phyloP scores from a whole-genome alignment of 352 stramenopile genomes.

The Pythium dissimile region DNA sequence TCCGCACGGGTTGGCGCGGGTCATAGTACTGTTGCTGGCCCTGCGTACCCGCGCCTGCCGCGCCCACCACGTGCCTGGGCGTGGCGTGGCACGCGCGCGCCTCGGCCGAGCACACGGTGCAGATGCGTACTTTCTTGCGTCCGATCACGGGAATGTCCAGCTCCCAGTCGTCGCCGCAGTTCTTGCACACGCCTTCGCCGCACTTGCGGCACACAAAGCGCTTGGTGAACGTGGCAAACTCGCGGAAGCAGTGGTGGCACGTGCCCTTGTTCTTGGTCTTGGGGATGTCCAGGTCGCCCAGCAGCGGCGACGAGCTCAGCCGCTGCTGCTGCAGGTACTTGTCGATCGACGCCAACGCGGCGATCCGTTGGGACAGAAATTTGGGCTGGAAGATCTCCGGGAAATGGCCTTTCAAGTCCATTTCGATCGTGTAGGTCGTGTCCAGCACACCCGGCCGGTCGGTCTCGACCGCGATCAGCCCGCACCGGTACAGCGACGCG shows the following conservation, averaged over 20 bases:
- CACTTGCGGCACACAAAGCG: slow-evolving; percentile 76
- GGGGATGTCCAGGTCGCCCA: slow-evolving; percentile 74
- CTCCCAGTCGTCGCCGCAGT: slow-evolving; percentile 78
- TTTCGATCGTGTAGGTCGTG: slow-evolving; percentile 82
- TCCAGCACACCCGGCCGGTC: slow-evolving; percentile 65
- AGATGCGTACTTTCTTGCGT: slow-evolving; percentile 77
- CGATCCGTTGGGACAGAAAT: slow-evolving; percentile 68
- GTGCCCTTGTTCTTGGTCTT: slow-evolving; percentile 30
- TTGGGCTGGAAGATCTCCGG: slow-evolving; percentile 60
- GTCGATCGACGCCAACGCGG: slow-evolving; percentile 64
- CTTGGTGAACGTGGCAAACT: slow-evolving; percentile 53
- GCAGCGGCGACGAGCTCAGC: slow-evolving; percentile 67
- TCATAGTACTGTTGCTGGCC: background rate
- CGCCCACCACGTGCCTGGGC: slow-evolving; percentile 1
- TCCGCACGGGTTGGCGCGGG: background rate
- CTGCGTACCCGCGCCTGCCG: background rate
- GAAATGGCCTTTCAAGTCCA: slow-evolving; percentile 83
- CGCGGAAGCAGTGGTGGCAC: slow-evolving; percentile 74
- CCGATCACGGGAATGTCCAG: slow-evolving; percentile 79
- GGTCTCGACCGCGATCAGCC: slow-evolving; percentile 73
- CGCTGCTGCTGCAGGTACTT: slow-evolving; percentile 77
- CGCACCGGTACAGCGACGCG: slow-evolving; percentile 76
- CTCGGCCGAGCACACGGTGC: slow-evolving; percentile 75
- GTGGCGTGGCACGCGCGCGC: slow-evolving; percentile 54
- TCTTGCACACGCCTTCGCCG: slow-evolving; percentile 65